Evolutionary conservation across 148 eudicot species (phyloP), one percentile per base, ranked within the genome.

Genomic region (Bassia scoparia): DNA sequence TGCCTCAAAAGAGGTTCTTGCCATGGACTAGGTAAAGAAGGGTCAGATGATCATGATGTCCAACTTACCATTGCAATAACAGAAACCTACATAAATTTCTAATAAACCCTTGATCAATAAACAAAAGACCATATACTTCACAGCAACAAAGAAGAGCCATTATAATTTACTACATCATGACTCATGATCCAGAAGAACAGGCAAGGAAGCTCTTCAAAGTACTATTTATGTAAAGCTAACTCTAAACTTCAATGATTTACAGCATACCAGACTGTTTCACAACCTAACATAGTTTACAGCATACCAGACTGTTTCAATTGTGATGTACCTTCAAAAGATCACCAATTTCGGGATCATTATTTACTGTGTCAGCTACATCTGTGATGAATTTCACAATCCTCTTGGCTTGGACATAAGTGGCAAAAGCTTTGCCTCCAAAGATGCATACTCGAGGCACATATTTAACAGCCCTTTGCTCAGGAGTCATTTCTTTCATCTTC

Each of bases 401-500:
- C 86, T 93, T 93, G 67, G 98, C 98, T 81, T 93, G 98, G 71
- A 88, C 83, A 75, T 93, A 93, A 23, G 98, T 93, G 34, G 98
- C 88, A 83, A 93, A 93, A 34, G 98, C 98, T 83, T 93, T 93
- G 76, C 97, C 98, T 61, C 98, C 98, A 88, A 93, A 93, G 66
- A 93, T 89, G 70, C 97, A 94, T 31, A 94, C 97, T 61, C 98
- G 84, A 23, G 98, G 98, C 70, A 84, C 93, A 81, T 78, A 91
- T 63, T 84, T 85, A 6, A 58, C 82, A 76, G 79, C 70, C 84
- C 98, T 85, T 80, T 89, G 91, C 61, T 62, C 84, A 21, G 84
- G 84, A 70, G 76, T 82, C 96, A 91, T 89, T 87, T 94, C 95
- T 82, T 93, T 94, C 98, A 94, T 94, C 83, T 89, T 83, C 79